Evolutionary conservation across 495 filamentous ascomycete species (phyloP), one percentile per base, ranked within the genome.

Genomic region (Hypoxylon lenormandii): DNA sequence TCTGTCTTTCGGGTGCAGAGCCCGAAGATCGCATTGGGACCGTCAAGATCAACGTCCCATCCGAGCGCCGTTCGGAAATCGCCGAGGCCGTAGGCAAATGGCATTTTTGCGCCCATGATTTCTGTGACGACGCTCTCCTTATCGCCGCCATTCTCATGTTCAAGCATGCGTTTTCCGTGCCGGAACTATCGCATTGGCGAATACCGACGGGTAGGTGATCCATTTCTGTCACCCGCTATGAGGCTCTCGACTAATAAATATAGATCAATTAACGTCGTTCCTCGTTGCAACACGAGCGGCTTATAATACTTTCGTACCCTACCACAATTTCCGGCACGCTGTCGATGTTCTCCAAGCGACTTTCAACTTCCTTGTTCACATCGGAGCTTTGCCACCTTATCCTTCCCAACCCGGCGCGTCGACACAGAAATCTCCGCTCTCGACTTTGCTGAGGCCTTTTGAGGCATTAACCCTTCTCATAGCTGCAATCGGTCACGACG

Each of bases 301-400:
- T 13, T 98, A 98, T 80, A 97, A 97, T 74, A 88, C 86, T 50
- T 96, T 97, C 76, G 92, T 98, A 37, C 91, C 94, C n/a, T 98
- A 98, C 73, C 95, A 98, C 80, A 98, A 98, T 76, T 98, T 97
- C 78, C 92, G 95, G 49, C 95, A 98, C 77, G 95, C 96, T 5
- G 88, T 95, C 52, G 95, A 98, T 81, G 95, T 98, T 38, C 83
- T 97, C 70, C 95, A 98, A 79, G 96, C 95, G 3, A 84, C 91
- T 38, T 98, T 97, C 77, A 89, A 90, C 79, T 96, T 97, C 73
- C 84, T 98, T n/a, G 82, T 97, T 52, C 86, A 87, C 45, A 89
- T 97, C 45, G 91, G 91, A 40, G 86, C 88, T 5, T 79, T 97
- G 47, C 91, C 94, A 13, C 83, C 88, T 3, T 92, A 91, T 77